These are phyloP conservation scores for Nevesoporus exiguus DNA, from an alignment of 768 basidiomycete genomes.

Conservation along the genomic window DNA sequence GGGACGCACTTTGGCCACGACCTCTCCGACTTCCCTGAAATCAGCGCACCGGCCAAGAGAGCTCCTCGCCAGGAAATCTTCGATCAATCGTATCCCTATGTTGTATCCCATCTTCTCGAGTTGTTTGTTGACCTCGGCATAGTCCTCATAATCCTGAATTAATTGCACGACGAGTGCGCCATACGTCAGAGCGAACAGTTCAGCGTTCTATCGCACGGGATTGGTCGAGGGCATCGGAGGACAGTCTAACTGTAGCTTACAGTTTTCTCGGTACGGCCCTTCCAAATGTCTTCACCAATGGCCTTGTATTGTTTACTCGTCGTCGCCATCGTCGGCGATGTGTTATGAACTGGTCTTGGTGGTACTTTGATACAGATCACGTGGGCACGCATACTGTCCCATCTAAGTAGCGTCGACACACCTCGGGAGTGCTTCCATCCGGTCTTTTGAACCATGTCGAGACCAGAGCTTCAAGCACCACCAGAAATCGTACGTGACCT, in stretches of 20 bases:
- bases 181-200: slow-evolving; percentile 95
- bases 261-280: slow-evolving; percentile 89
- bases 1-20: slow-evolving; percentile 78
- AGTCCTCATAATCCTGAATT: slow-evolving; percentile 99
- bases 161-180: slow-evolving; percentile 97
- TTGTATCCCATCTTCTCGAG: slow-evolving; percentile 99
- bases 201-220: slow-evolving; percentile 75
- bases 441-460: slow-evolving; percentile 52
- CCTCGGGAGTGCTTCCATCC: not conserved
- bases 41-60: slow-evolving; percentile 89
- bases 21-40: slow-evolving; percentile 93
- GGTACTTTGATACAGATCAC: slow-evolving; percentile 19
- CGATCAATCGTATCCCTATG: slow-evolving; percentile 93
- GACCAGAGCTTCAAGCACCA: slow-evolving; percentile 85
- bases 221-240: slow-evolving; percentile 14
- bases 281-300: slow-evolving; percentile 96
- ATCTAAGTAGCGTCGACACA: not conserved
- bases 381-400: no score
- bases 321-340: slow-evolving; percentile 52
- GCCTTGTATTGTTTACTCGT: slow-evolving; percentile 81
- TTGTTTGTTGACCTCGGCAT: slow-evolving; percentile 91
- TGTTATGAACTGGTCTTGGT: not conserved
- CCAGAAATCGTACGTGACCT: slow-evolving; percentile 75
- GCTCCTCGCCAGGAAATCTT: slow-evolving; percentile 94
- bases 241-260: slow-evolving; percentile 43